Base-by-base conservation (phyloP, 805 yeast species). In the Hanseniaspora hatyaiensis region DNA sequence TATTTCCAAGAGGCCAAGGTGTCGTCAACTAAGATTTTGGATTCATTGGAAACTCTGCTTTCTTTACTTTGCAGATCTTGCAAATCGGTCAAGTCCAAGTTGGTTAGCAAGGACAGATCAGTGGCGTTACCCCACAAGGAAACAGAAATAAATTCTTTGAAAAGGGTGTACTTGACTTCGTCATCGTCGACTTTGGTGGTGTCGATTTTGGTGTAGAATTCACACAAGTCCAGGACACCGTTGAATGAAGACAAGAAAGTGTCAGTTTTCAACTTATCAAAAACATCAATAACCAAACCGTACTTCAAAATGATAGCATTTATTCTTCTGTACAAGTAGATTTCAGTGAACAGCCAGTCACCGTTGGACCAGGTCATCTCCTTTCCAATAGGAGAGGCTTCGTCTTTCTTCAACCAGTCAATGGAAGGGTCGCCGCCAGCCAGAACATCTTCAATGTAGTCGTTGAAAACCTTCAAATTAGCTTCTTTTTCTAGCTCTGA, bases 121-220 rank as follows among this genome's bases (percentile, higher is more conserved):
- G 96, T 85, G 16, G 97, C 96, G 63, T 92, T 92, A 23, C 99
- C 99, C 99, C 99, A 92, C 47, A 92, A 65, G 0, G 96, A 84
- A 48, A 89, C 75, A 59, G 87, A 95, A 36, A 83, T 65, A 52
- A 88, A 82, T 61, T 92, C 99, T 52, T 71, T 74, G 68, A 87
- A 88, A 38, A 86, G 66, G 5, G 47, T 36, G 6, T 34, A 34
- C 9, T 43, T 34, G 11, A 80, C 55, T 51, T 69, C 62, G 52
- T 79, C 62, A 0, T 72, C 61, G 4, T 73, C 77, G 2, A 47
- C 24, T 11, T 47, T 39, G 6, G 53, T 43, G 37, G 63, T 55
- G 45, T 67, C 63, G 28, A 58, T 55, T 13, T 58, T 55, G n/a
- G 23, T 31, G 40, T 41, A 41, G 32, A 48, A 48, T 12, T 41